Evolutionary conservation across 2,329 filamentous ascomycete genomes (phyloP).

Genomic region (Lachnellula cervina): DNA sequence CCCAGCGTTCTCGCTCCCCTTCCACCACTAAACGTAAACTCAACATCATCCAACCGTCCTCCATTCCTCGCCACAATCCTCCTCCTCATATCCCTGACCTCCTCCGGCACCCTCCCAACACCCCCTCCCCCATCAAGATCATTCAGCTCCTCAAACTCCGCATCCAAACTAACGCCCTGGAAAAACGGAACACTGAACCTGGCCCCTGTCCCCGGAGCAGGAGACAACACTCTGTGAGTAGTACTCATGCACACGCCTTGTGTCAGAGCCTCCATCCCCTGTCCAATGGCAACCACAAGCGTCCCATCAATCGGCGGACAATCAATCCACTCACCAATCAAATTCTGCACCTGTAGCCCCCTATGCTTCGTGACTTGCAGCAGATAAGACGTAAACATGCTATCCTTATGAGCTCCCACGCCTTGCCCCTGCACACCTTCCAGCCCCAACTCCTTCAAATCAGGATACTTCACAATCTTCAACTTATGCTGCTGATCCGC

Average conservation of each 20-base stretch:
- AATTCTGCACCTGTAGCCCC: constrained; percentile 80
- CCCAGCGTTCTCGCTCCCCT: constrained; percentile 61
- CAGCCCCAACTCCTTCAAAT: constrained; percentile 54
- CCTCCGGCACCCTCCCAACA: constrained; percentile 47
- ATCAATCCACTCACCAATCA: constrained; percentile 73
- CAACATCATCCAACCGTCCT: constrained; percentile 65
- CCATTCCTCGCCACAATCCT: constrained; percentile 53
- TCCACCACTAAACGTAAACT: constrained; percentile 76
- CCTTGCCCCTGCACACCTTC: constrained; percentile 45
- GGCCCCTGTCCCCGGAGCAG: constrained; percentile 62
- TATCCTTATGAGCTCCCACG: constrained; percentile 80
- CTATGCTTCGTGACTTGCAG: constrained; percentile 72
- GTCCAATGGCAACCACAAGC: constrained; percentile 81
- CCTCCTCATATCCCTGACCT: constrained; percentile 57
- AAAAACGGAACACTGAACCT: constrained; percentile 83
- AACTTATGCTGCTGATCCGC: constrained; percentile 70
- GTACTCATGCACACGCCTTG: constrained; percentile 77
- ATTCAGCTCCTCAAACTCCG: constrained; percentile 58
- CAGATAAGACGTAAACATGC: constrained; percentile 77
- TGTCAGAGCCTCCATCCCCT: constrained; percentile 81
- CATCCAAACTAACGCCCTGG: constrained; percentile 76
- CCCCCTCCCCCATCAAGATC: constrained; percentile 35
- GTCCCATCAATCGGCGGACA: constrained; percentile 71
- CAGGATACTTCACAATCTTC: constrained; percentile 85
- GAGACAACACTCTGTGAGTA: constrained; percentile 78